Evolutionary conservation across 164 flowering plant species (phyloP).

Genomic region (Pachysandra terminalis): DNA sequence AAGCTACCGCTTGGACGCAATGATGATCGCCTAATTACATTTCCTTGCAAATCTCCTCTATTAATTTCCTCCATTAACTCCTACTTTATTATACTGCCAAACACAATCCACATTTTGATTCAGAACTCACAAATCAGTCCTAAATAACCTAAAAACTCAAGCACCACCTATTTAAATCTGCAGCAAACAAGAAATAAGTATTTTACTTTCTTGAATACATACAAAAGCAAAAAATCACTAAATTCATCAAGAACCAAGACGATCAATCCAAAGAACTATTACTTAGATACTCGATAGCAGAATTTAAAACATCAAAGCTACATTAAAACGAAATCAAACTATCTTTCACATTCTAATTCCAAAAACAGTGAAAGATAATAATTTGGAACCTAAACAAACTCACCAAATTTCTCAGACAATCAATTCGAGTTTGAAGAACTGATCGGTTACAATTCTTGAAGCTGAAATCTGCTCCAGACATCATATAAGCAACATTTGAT

Average conservation of each 20-base stretch:
- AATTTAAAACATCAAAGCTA: too few species aligned
- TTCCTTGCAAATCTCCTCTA: slow-evolving; percentile 38
- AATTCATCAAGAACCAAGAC: too few species aligned
- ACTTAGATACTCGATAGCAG: too few species aligned
- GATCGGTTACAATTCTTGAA: slow-evolving; percentile 3
- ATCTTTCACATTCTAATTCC: too few species aligned
- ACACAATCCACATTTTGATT: background rate
- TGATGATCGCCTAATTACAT: slow-evolving; percentile 38
- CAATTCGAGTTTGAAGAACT: too few species aligned
- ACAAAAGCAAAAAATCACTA: too few species aligned
- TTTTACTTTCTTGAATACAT: background rate
- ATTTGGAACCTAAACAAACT: background rate
- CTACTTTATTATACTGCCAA: slow-evolving; percentile 3
- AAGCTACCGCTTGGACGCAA: slow-evolving; percentile 43
- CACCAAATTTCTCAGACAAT: background rate
- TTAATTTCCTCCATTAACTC: too few species aligned
- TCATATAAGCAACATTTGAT: too few species aligned
- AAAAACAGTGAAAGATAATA: too few species aligned
- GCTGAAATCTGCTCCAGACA: slow-evolving; percentile 1
- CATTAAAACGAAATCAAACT: too few species aligned
- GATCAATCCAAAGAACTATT: too few species aligned
- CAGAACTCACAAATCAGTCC: background rate
- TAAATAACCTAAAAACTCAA: too few species aligned
- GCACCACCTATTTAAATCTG: background rate
- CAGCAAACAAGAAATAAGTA: slow-evolving; percentile 4